Evolutionary conservation across 495 filamentous ascomycete genomes (phyloP), one percentile per base, ranked within the genome.

Genomic region (Penicilliopsis zonata): DNA sequence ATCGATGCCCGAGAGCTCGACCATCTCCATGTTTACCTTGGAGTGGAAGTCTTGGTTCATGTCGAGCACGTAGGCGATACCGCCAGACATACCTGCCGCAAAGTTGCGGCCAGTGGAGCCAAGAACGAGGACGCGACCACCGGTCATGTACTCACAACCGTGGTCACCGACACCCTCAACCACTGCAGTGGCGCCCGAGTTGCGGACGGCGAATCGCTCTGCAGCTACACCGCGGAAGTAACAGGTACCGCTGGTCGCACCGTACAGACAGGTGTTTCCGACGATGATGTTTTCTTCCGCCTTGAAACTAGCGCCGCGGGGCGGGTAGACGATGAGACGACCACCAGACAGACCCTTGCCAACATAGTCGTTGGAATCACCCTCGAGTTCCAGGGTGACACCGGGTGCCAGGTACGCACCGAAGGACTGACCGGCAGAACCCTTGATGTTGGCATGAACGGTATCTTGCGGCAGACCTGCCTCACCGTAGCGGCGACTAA

Each of bases 131-230:
- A 96, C 75, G 52, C 92, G 85, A 49, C 90, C 90, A 49, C 90
- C 90, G 37, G 90, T 98, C 90, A 99, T 99, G 72, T 99, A 99
- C 65, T 99, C 90, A 52, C 88, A 96, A 29, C 88, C 86, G 52
- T 99, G 90, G 54, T 99, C 90, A 67, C 90, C 90, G 33, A 94
- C 76, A 59, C 92, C 90, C 62, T 99, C 90, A 42, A 96, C 88
- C 41, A 99, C 83, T 18, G 92, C 90, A 18, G 80, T 96, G 26
- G 83, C 90, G 53, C 90, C 90, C 1, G 92, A 96, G 67, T 99
- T 99, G 42, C 90, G 85, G 33, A 99, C 90, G 29, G 87, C 88
- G 47, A 99, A 99, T 43, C 90, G 85, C 68, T 99, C 90, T 18
- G 90, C 90, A 45, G 90, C 90, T 17, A 95, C 70, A 66, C 90